Conservation (phyloP, 371 early-diverging fungal species). For the Funneliformis caledonium region DNA sequence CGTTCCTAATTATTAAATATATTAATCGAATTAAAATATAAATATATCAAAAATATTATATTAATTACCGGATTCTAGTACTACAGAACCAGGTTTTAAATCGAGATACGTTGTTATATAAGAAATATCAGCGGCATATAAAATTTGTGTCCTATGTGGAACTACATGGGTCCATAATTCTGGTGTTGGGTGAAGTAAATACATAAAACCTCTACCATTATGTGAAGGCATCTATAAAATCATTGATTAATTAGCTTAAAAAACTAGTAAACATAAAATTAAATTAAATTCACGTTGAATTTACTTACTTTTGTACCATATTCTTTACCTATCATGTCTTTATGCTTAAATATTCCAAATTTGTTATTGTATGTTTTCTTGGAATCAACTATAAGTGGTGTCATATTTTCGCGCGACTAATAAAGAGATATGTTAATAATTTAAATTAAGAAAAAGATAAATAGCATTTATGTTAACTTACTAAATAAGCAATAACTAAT, state of each 20-base stretch:
- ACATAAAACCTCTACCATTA: slow-evolving; percentile 81
- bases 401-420: slow-evolving; percentile 39
- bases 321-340: slow-evolving; percentile 83
- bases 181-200: slow-evolving; percentile 90
- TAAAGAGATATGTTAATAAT: background rate
- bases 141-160: slow-evolving; percentile 96
- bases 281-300: background rate
- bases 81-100: slow-evolving; percentile 81
- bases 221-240: slow-evolving; percentile 65
- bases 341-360: slow-evolving; percentile 78
- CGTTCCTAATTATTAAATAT: slow-evolving; percentile 62
- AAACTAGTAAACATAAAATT: background rate
- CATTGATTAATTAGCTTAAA: background rate
- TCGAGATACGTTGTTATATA: slow-evolving; percentile 81
- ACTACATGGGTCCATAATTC: slow-evolving; percentile 93
- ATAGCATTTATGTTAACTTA: slow-evolving; percentile 44
- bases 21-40: background rate
- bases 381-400: slow-evolving; percentile 50
- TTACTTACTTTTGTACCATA: slow-evolving; percentile 77
- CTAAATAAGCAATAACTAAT: slow-evolving; percentile 63
- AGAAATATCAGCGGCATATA: slow-evolving; percentile 93
- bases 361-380: slow-evolving; percentile 71
- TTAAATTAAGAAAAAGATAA: background rate
- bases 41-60: background rate
- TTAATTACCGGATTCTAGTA: slow-evolving; percentile 85